Base-by-base conservation (phyloP, 129 eudicot genomes). In the Centaurea solstitialis region DNA sequence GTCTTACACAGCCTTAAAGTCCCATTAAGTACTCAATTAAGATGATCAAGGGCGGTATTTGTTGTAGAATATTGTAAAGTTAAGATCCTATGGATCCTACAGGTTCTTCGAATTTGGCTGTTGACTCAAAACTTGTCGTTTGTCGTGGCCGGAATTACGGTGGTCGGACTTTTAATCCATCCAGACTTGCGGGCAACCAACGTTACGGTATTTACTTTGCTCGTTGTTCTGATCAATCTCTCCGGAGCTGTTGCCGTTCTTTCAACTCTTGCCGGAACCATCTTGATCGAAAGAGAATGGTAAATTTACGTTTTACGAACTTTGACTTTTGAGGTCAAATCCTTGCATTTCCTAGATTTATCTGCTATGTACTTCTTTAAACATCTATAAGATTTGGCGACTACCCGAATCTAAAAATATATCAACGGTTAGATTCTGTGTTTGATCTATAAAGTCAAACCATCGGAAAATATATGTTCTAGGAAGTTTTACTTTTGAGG, bases 261-360 rank as follows among this genome's bases (percentile, higher is more conserved):
- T 78, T 95, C 99, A 28, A 88, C 97, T 76, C 97, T 95, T 28
- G 97, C 98, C n/a, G 99, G 99, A 82, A 95, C 99, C 75, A 91
- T 95, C 84, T 85, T 95, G 89, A 81, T 95, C 3, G 99, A 93
- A 88, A 86, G 99, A 91, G 99, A 95, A 89, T 95, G 99, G 99
- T 95, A 81, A 33, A 2, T 64, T 13, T 70, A 28, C 6, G 6
- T 26, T 26, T 26, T n/a, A n/a, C n/a, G n/a, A n/a, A n/a, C n/a
- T n/a, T n/a, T n/a, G n/a, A n/a, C n/a, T n/a, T n/a, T n/a, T n/a
- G n/a, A n/a, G n/a, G n/a, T n/a, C n/a, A n/a, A n/a, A n/a, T n/a
- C n/a, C n/a, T n/a, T n/a, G n/a, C n/a, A n/a, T n/a, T n/a, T n/a
- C n/a, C n/a, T n/a, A n/a, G n/a, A n/a, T n/a, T n/a, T n/a, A n/a